Conservation (phyloP, 257 asterid genomes). For the Solanum dulcamara region DNA sequence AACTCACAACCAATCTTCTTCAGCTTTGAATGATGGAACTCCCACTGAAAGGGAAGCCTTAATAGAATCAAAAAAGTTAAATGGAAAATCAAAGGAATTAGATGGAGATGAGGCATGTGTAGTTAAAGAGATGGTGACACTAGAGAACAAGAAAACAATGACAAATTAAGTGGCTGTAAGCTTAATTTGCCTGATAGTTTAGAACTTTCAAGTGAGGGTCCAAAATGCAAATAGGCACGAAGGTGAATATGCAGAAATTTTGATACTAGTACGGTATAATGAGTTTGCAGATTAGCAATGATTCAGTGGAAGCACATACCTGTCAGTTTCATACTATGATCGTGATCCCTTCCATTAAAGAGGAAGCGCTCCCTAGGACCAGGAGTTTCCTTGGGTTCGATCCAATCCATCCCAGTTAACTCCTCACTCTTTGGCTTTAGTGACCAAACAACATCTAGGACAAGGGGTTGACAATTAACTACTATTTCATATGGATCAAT, state of each 20-base stretch:
- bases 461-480: no score
- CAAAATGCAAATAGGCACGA: neutral
- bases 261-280: neutral
- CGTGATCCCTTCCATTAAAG: no score
- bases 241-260: neutral
- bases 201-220: neutral
- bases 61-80: neutral
- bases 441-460: no score
- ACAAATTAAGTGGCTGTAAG: neutral
- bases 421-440: neutral
- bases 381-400: neutral
- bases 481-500: no score
- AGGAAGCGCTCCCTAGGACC: neutral
- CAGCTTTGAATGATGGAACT: neutral
- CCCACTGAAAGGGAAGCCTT: neutral
- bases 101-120: neutral
- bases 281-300: neutral
- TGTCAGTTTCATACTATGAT: no score
- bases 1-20: neutral
- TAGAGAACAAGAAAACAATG: neutral
- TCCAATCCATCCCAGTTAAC: neutral
- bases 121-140: neutral
- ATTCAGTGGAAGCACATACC: neutral
- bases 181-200: neutral
- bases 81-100: neutral